A percentile compares a stretch with the other conserved stretches of the same genome.
Conservation (phyloP, 768 basidiomycete genomes). For the Rhodotorula sphaerocarpa region DNA sequence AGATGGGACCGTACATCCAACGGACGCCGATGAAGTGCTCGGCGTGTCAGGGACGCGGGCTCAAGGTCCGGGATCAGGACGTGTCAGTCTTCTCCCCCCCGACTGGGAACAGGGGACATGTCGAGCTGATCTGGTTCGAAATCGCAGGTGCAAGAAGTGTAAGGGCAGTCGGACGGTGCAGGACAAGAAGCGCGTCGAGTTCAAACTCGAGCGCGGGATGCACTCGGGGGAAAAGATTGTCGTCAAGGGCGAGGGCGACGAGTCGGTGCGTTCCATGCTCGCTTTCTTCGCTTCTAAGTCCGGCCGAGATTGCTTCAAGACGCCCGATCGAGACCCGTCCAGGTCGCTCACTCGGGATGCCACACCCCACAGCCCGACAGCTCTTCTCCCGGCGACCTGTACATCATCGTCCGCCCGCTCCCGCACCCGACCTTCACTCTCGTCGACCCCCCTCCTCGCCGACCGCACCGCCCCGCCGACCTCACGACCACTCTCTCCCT, state of each 20-base stretch:
- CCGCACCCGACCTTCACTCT: constrained; percentile 76
- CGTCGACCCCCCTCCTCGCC: not conserved
- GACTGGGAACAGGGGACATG: no score
- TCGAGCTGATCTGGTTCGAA: no score
- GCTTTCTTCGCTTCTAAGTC: no score
- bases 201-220: constrained; percentile 81
- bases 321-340: no score
- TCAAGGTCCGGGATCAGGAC: constrained; percentile 73
- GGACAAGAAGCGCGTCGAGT: constrained; percentile 82
- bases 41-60: constrained; percentile 58
- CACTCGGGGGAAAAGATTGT: constrained; percentile 73
- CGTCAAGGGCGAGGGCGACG: constrained; percentile 83
- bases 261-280: constrained; percentile 54
- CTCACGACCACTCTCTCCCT: constrained; percentile 71
- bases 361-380: constrained; percentile 66
- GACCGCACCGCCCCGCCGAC: constrained; percentile 51
- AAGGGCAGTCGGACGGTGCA: constrained; percentile 74
- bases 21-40: constrained; percentile 48
- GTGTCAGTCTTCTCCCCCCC: constrained; percentile 50
- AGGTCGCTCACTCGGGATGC: no score
- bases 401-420: constrained; percentile 63
- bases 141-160: constrained; percentile 95
- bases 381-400: constrained; percentile 73
- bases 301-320: no score
- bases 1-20: constrained; percentile 16